A percentile compares a stretch with the other conserved stretches of the same genome.
These are phyloP conservation scores for Sophora flavescens DNA, from an alignment of 306 rosid species.

Conservation along the genomic window DNA sequence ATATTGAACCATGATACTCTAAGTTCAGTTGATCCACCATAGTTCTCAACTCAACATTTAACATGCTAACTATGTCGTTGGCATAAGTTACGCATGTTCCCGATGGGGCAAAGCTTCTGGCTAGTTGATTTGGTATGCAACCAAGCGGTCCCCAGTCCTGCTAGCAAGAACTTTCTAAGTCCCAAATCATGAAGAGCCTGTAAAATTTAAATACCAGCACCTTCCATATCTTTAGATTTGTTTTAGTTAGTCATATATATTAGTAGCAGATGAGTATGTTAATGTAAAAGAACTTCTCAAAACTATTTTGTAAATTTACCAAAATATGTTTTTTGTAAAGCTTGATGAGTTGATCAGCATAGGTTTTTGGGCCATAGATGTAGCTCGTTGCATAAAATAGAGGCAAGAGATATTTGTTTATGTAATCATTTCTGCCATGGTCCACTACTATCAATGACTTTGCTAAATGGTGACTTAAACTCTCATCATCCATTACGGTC, in stretches of 20 bases:
- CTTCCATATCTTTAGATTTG: neutral
- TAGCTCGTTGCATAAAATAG: constrained; percentile 36
- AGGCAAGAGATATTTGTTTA: constrained; percentile 55
- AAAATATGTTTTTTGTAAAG: constrained; percentile 28
- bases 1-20: constrained; percentile 24
- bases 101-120: constrained; percentile 2
- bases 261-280: neutral
- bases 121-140: constrained; percentile 53
- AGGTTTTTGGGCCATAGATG: constrained; percentile 32
- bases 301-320: constrained; percentile 46
- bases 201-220: neutral
- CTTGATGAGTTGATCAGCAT: constrained; percentile 46
- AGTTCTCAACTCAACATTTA: constrained; percentile 43
- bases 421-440: constrained; percentile 55
- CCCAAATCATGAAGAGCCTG: constrained; percentile 50
- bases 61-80: constrained; percentile 40
- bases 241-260: too few species aligned
- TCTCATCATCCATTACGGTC: constrained; percentile 41
- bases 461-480: constrained; percentile 49
- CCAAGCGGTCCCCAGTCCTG: constrained; percentile 54
- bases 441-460: constrained; percentile 39
- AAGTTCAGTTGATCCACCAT: constrained; percentile 48
- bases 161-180: constrained; percentile 49
- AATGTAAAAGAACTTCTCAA: neutral
- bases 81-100: constrained; percentile 18